Percentiles rank a stretch among this genome's conserved stretches.
These are phyloP conservation scores for Galerina sulciceps DNA, from an alignment of 768 basidiomycete genomes.

Conservation along the genomic window DNA sequence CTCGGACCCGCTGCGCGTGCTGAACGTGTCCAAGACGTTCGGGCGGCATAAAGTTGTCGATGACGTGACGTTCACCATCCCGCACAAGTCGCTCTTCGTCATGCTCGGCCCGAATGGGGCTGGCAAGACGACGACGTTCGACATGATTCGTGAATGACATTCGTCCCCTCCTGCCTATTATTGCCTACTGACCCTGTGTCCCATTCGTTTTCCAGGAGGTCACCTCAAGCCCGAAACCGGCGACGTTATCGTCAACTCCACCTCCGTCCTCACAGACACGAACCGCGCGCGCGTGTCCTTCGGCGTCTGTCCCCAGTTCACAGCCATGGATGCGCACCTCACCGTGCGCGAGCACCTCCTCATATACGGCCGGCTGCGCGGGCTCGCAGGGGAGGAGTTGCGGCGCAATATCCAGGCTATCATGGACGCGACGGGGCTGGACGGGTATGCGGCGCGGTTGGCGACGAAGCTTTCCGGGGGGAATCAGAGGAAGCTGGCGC, in stretches of 20 bases:
- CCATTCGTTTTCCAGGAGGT: conserved; percentile 51
- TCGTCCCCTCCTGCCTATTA: no score
- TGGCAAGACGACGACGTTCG: conserved; percentile 83
- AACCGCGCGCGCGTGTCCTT: conserved; percentile 67
- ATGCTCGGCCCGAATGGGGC: conserved; percentile 84
- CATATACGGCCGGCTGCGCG: conserved; percentile 75
- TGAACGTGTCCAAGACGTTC: conserved; percentile 67
- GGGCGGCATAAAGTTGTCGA: conserved; percentile 64
- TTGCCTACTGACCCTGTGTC: no score
- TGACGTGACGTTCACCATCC: conserved; percentile 71
- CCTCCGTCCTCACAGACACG: conserved; percentile 65
- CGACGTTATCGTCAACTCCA: conserved; percentile 67
- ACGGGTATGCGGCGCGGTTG: conserved; percentile 65
- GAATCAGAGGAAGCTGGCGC: conserved; percentile 75
- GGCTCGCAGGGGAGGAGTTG: conserved; percentile 61
- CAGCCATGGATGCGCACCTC: conserved; percentile 77
- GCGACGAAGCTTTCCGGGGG: conserved; percentile 80
- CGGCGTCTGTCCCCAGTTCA: conserved; percentile 86
- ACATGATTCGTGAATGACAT: conserved; percentile 77
- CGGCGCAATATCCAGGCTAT: conserved; percentile 56
- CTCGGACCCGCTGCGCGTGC: conserved; percentile 63
- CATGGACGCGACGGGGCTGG: conserved; percentile 60
- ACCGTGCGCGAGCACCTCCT: conserved; percentile 78
- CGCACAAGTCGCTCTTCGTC: conserved; percentile 64
- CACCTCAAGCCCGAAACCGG: conserved; percentile 69